Base-by-base conservation (phyloP, 2,329 filamentous ascomycete species). In the Talaromyces sp. region DNA sequence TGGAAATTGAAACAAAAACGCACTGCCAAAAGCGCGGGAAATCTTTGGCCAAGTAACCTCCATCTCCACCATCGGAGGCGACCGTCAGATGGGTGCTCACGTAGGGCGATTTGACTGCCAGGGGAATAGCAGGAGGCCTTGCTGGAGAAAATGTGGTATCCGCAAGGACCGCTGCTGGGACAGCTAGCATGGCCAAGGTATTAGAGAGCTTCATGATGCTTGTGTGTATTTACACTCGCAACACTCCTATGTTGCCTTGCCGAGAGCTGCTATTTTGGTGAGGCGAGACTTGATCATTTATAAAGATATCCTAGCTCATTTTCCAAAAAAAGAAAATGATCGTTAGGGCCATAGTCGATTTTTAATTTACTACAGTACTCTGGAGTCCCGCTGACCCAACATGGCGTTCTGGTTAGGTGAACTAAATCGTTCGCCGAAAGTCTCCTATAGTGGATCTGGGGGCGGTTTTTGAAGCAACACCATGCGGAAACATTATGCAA, bases 51-150 rank as follows among this genome's bases (percentile, higher is more conserved):
- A 92, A 79, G 61, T 88, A 83, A 0, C 87, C 87, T 31, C 86
- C 85, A 68, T 87, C 84, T 9, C 83, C 82, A 26, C 82, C 83
- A 70, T 85, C 80, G 29, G 77, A 83, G 1, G 85, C 86, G 10
- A 81, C 85, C 60, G 83, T 75, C 48, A 88, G 79, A 87, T 88
- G 91, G 14, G 85, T 83, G 69, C 84, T 91, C 17, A 92, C 74
- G 65, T 92, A 93, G 0, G 89, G 89, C 8, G 86, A 88, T 63
- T 85, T 85, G 51, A 92, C 89, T 48, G 88, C 88, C 35, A 93
- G 74, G 9, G 89, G 89, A 29, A 89, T 79, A 1, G 88, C 82
- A n/a, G 88, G 88, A 51, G 87, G 87, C 12, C 85, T 80, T 31
- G 83, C 82, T 41, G 88, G 88, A 35, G 75, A 79, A 69, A 89